Percentiles rank a stretch among this genome's conserved stretches.
These are phyloP conservation scores for Ordospora pajunii DNA, from an alignment of 371 early-diverging fungal genomes.

Conservation along the genomic window DNA sequence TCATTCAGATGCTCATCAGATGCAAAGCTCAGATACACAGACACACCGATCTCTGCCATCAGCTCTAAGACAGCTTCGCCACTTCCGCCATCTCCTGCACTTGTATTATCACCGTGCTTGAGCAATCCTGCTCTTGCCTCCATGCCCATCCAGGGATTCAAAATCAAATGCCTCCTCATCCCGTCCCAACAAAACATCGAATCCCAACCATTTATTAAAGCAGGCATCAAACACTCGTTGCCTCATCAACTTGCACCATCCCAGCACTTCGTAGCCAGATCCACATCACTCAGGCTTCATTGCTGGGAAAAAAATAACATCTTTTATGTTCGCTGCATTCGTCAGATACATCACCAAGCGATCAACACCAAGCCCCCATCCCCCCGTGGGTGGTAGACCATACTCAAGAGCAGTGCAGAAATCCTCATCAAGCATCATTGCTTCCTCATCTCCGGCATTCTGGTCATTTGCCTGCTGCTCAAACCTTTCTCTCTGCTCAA, in stretches of 20 bases:
- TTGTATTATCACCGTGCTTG: not conserved
- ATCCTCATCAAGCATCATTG: conserved; percentile 90
- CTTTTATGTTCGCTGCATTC: conserved; percentile 90
- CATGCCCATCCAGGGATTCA: no score
- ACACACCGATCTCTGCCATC: conserved; percentile 33
- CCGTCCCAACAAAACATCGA: no score
- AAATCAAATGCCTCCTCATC: no score
- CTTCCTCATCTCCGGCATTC: conserved; percentile 96
- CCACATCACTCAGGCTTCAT: conserved; percentile 61
- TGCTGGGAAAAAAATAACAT: conserved; percentile 85
- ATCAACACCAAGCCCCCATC: conserved; percentile 95
- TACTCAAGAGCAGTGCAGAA: conserved; percentile 92
- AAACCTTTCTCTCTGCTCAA: conserved; percentile 89
- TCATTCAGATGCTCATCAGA: conserved; percentile 68
- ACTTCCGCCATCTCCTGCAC: not conserved
- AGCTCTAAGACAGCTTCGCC: not conserved
- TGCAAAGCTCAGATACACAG: conserved; percentile 44
- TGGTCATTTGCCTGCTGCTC: conserved; percentile 87
- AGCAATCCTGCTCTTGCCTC: no score
- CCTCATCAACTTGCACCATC: no score
- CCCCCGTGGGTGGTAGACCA: conserved; percentile 93
- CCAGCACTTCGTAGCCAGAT: no score
- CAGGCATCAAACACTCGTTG: no score
- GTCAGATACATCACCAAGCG: conserved; percentile 96
- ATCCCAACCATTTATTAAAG: no score